Evolutionary conservation across 176 grass and related monocot species (phyloP), one percentile per base, ranked within the genome.

Genomic region (Avena insularis): DNA sequence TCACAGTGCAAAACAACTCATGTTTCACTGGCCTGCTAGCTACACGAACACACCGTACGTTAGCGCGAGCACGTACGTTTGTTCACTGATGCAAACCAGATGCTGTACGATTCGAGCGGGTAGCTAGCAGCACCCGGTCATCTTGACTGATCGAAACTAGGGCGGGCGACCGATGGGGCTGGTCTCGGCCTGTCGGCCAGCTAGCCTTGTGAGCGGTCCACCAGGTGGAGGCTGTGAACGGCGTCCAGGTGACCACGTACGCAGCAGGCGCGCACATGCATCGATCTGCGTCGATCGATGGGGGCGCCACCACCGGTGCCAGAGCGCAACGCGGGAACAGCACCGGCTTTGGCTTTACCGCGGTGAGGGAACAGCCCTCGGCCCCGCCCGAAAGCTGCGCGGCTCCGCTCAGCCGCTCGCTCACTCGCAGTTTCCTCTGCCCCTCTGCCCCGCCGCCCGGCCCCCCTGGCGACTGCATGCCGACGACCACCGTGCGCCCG

Each of bases 401-500:
- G 36, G 47, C 71, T 58, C 31, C 2, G 7, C 56, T 31, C 72
- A 53, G 23, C 72, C 72, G 72, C 72, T 75, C 46, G 72, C 46
- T 50, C 0, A 20, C 46, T 50, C 12, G 62, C n/a, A 29, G 54
- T 11, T 53, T 55, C 2, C 75, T 29, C 47, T 81, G 69, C 57
- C 51, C 79, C 15, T 3, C 0, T 54, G 82, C 45, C 82, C 82
- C 4, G 58, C 35, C 56, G 19, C 19, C 8, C 53, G 15, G 50
- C 50, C 14, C 72, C 89, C 25, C 89, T 83, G 16, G 43, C 43
- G 38, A 40, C 4, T 43, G 49, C 1, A 58, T 81, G 86, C 86
- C 90, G 90, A 91, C 86, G 90, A 82, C 82, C 86, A 23, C 90
- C 86, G 82, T 77, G 82, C 76, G 75, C 80, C 35, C 85, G 79